phyloP scores from a whole-genome alignment of 768 basidiomycete species.

The Russula vinacea region DNA sequence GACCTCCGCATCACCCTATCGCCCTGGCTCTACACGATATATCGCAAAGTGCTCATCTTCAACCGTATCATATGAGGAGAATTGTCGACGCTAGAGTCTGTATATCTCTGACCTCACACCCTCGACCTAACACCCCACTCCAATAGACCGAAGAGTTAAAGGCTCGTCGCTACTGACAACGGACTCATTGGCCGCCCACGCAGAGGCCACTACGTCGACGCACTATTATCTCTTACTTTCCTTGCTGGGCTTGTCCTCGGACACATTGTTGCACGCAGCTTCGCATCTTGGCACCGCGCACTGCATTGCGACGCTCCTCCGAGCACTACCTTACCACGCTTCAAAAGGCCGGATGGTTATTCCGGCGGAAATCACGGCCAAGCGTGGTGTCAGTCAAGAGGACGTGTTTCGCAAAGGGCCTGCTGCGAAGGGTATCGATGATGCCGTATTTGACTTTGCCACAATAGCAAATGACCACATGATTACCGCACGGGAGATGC shows the following conservation, averaged over 20 bases:
- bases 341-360: constrained; percentile 68
- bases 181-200: constrained; percentile 66
- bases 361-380: constrained; percentile 78
- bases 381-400: constrained; percentile 74
- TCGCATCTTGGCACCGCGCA: constrained; percentile 80
- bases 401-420: constrained; percentile 62
- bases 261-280: constrained; percentile 64
- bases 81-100: constrained; percentile 82
- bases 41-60: constrained; percentile 48
- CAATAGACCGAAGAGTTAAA: constrained; percentile 61
- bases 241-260: constrained; percentile 52
- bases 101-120: constrained; percentile 29
- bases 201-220: constrained; percentile 78
- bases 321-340: constrained; percentile 75
- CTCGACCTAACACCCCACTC: constrained; percentile 7
- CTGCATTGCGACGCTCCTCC: constrained; percentile 65
- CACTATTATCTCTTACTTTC: constrained; percentile 74
- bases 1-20: constrained; percentile 76
- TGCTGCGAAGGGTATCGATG: constrained; percentile 57
- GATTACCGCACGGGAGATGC: constrained; percentile 67
- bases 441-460: constrained; percentile 83
- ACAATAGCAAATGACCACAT: constrained; percentile 78
- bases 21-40: constrained; percentile 67
- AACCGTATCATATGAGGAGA: constrained; percentile 74
- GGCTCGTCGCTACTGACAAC: constrained; percentile 62